phyloP scores from a whole-genome alignment of 164 flowering plant genomes.

The Houttuynia cordata region DNA sequence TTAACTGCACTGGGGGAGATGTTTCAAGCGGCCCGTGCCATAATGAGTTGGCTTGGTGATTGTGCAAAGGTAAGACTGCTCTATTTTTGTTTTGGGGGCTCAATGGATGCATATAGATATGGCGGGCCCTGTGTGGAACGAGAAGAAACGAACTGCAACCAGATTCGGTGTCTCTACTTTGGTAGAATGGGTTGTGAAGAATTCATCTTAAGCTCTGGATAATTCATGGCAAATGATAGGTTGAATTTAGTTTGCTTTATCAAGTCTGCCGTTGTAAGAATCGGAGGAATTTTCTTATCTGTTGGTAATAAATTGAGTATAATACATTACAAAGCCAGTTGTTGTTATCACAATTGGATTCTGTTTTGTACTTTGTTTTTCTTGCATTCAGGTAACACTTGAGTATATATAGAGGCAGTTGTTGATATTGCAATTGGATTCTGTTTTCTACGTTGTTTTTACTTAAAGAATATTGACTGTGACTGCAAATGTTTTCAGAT shows the following conservation, averaged over 20 bases:
- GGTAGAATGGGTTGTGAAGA: conserved; percentile 84
- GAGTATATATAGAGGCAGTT: too few relatives aligned
- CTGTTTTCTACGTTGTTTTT: too few relatives aligned
- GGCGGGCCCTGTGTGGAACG: conserved; percentile 93
- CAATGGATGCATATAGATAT: conserved; percentile 95
- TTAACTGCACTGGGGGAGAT: conserved; percentile 85
- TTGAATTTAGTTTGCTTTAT: not conserved
- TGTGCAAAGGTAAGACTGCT: conserved; percentile 26
- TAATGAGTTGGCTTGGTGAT: conserved; percentile 92
- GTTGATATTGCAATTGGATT: too few relatives aligned
- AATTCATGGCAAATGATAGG: too few relatives aligned
- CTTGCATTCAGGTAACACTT: too few relatives aligned
- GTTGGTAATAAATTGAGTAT: not conserved
- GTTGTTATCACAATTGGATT: not conserved
- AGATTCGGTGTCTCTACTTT: conserved; percentile 82
- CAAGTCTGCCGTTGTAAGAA: not conserved
- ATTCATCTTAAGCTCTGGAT: conserved; percentile 33
- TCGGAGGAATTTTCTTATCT: not conserved
- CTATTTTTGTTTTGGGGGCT: not conserved
- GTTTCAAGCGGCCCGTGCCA: conserved; percentile 92
- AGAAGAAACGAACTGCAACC: conserved; percentile 66
- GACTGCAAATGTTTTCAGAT: conserved; percentile 26
- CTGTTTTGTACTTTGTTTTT: not conserved
- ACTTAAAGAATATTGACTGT: not conserved
- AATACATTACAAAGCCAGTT: not conserved